Base-by-base conservation (phyloP, 108 stramenopile species). In the Fragilariopsis cylindrus region DNA sequence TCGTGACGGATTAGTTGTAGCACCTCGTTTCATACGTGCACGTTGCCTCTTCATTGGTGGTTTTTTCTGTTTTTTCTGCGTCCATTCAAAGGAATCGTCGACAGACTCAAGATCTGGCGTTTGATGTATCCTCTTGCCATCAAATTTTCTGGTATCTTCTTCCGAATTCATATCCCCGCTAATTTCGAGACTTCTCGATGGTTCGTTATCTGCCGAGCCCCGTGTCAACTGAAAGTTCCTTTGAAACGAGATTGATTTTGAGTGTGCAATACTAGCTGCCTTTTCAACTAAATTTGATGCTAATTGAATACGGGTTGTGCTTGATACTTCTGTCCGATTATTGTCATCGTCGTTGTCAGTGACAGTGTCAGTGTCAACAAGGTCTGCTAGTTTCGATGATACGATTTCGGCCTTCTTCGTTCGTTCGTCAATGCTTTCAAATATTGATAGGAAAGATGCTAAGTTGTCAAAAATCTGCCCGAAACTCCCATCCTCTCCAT, bases 361-460 rank as follows among this genome's bases (percentile, higher is more conserved):
- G 2, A 50, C 39, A 42, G 3, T 11, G 42, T 76, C 72, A 65
- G 30, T 54, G 68, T 55, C 63, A 44, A 85, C 73, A 18, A 80
- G 19, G 11, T 56, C 65, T 60, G 84, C 76, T n/a, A 93, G 65
- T n/a, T 69, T 69, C 19, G 75, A 74, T 8, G 87, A 82, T 41
- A 83, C 78, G 6, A 77, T 72, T 60, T 77, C 69, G 7, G 84
- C 76, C 53, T 83, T 69, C 60, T 79, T 75, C 21, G 84, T 85
- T 50, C 88, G 77, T 40, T 93, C 88, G 46, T 82, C 84, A 44
- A 82, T 70, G 76, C 79, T 78, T 9, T 67, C 47, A 52, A 85
- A 80, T 7, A 72, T 71, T 9, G 92, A 79, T 6, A 91, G 71
- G 57, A 91, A 93, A n/a, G 63, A 71, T 46, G 88, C 89, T 4